Evolutionary conservation across 2,329 filamentous ascomycete genomes (phyloP), one percentile per base, ranked within the genome.

Genomic region (Lithohypha guttulata): DNA sequence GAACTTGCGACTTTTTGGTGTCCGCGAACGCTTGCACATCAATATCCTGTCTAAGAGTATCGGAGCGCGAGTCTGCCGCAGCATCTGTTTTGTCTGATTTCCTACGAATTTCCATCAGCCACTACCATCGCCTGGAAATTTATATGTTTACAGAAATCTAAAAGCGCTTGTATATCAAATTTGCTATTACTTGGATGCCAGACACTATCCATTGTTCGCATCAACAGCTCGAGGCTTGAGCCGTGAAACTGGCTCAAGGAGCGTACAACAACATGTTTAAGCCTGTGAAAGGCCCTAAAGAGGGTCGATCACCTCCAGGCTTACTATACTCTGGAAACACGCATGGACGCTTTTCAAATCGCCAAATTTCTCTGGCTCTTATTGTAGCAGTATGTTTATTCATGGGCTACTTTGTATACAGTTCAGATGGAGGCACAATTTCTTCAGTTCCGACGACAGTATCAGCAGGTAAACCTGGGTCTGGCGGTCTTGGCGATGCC

Each of bases 211-310:
- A n/a, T n/a, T n/a, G n/a, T n/a, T n/a, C n/a, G n/a, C n/a, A n/a
- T n/a, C n/a, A n/a, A n/a, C n/a, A n/a, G n/a, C n/a, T n/a, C n/a
- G n/a, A n/a, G n/a, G n/a, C n/a, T n/a, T n/a, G n/a, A n/a, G n/a
- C n/a, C n/a, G n/a, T n/a, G n/a, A 30, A 31, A 21, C 35, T 39
- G 35, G 35, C 35, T 29, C 35, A 31, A 39, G 35, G 26, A 31
- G 35, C 35, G n/a, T 39, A 39, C 27, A 39, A 23, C 21, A 14
- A n/a, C 11, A 40, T 40, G 37, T 40, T 40, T 14, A 40, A 33
- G 22, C 37, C 37, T 21, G 22, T 33, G 4, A 27, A 22, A 18
- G 37, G 17, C 30, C 37, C 37, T 11, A 40, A 40, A 14, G 37
- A 40, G 14, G 37, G 37, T 15, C 37, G 37, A 6, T 40, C 37